These are phyloP conservation scores for Elongisporangium undulatum DNA, from an alignment of 352 stramenopile species.

Conservation along the genomic window DNA sequence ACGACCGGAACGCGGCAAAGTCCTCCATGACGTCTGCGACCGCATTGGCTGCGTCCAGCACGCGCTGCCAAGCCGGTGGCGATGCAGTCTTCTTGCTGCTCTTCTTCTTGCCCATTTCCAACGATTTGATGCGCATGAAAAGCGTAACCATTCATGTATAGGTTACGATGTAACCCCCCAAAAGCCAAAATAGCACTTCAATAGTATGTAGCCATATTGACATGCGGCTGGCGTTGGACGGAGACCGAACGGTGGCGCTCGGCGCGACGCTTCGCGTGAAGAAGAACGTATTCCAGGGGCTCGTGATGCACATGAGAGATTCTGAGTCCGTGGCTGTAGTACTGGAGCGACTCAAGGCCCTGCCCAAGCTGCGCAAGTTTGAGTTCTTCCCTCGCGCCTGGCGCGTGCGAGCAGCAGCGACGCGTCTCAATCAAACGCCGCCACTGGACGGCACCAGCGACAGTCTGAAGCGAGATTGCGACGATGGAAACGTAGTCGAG, in stretches of 20 bases:
- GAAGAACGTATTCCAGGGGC: conserved; percentile 70
- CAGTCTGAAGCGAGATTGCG: background rate
- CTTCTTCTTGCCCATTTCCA: conserved; percentile 24
- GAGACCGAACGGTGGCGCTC: conserved; percentile 12
- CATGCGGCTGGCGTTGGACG: conserved; percentile 1
- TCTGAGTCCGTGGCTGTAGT: conserved; percentile 16
- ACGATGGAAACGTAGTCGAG: conserved; percentile 36
- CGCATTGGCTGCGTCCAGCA: conserved; percentile 47
- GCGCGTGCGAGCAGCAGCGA: conserved; percentile 20
- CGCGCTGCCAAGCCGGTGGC: conserved; percentile 1
- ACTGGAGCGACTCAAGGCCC: conserved; percentile 18
- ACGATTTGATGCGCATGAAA: background rate
- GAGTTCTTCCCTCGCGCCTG: conserved; percentile 44
- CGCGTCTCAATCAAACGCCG: background rate
- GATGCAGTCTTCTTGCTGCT: conserved; percentile 7
- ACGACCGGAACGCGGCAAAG: conserved; percentile 55
- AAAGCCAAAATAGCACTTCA: conserved; percentile 1
- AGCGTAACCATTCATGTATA: background rate
- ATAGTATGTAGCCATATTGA: background rate
- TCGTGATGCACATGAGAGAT: conserved; percentile 38
- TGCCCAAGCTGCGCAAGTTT: conserved; percentile 36
- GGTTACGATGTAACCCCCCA: conserved; percentile 3
- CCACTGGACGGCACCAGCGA: conserved; percentile 4
- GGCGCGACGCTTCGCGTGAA: conserved; percentile 52
- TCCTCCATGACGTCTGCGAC: conserved; percentile 51